These are phyloP conservation scores for Drechmeria coniospora DNA, from an alignment of 2,329 filamentous ascomycete species.

Conservation along the genomic window DNA sequence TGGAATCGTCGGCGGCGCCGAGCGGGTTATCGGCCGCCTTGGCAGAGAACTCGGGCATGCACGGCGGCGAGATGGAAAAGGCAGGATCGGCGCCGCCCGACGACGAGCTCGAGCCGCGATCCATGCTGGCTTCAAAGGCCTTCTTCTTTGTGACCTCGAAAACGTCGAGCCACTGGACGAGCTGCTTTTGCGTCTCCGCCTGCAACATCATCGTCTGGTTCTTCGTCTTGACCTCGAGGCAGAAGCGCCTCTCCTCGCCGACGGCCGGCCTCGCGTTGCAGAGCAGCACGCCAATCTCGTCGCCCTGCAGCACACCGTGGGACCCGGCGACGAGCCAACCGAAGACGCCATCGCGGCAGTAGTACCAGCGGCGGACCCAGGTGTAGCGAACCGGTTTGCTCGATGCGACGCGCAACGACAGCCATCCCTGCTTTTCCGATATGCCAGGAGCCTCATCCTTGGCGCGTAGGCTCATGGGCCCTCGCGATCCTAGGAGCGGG, in stretches of 20 bases:
- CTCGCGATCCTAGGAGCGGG: conserved; percentile 61
- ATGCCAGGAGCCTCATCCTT: conserved; percentile 33
- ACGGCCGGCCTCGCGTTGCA: conserved; percentile 87
- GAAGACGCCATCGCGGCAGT: conserved; percentile 89
- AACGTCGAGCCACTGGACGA: conserved; percentile 88
- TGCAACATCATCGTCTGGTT: conserved; percentile 80
- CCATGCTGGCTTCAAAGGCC: conserved; percentile 62
- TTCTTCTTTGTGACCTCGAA: conserved; percentile 91
- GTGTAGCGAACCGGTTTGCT: conserved; percentile 82
- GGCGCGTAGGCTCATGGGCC: conserved; percentile 48
- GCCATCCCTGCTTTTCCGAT: conserved; percentile 85
- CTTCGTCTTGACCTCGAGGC: conserved; percentile 97
- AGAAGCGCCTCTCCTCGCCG: conserved; percentile 86
- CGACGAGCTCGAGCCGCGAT: conserved; percentile 29
- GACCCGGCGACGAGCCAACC: conserved; percentile 79
- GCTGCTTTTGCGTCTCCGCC: conserved; percentile 77
- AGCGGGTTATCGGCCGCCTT: conserved; percentile 53
- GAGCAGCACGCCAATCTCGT: conserved; percentile 86
- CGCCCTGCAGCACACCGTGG: conserved; percentile 83
- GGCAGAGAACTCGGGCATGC: conserved; percentile 80
- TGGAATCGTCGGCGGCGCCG: conserved; percentile 32
- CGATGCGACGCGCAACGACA: conserved; percentile 66
- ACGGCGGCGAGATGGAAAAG: conserved; percentile 81
- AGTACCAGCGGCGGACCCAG: conserved; percentile 91
- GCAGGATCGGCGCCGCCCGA: conserved; percentile 50